These are phyloP conservation scores for Phlyctochytrium planicorne DNA, from an alignment of 192 early-diverging fungal genomes.

Conservation along the genomic window DNA sequence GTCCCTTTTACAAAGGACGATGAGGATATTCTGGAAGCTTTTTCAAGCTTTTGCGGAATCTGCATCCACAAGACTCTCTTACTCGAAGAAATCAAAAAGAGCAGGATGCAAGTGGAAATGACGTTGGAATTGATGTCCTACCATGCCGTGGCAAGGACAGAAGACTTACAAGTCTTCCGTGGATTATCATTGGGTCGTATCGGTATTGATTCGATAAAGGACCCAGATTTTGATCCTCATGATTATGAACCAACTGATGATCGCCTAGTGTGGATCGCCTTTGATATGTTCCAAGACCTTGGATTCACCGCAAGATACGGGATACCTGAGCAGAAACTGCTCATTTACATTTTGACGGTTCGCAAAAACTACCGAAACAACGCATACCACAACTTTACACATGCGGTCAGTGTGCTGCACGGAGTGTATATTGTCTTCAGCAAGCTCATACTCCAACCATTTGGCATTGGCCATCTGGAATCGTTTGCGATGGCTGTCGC, in stretches of 20 bases:
- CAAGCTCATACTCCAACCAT: neutral
- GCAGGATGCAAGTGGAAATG: slow-evolving; percentile 31
- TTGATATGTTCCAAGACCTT: slow-evolving; percentile 39
- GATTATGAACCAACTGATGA: slow-evolving; percentile 29
- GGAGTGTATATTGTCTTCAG: slow-evolving; percentile 28
- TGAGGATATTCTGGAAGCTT: slow-evolving; percentile 33
- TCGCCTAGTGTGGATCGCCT: slow-evolving; percentile 27
- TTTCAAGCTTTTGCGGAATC: slow-evolving; percentile 45
- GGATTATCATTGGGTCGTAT: neutral
- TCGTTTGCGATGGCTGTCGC: slow-evolving; percentile 47
- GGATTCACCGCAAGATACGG: slow-evolving; percentile 22
- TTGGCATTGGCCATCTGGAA: slow-evolving; percentile 31
- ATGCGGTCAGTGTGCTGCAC: slow-evolving; percentile 45
- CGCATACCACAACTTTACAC: slow-evolving; percentile 52
- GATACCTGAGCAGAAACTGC: slow-evolving; percentile 35
- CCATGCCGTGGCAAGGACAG: slow-evolving; percentile 27
- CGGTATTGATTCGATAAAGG: slow-evolving; percentile 11
- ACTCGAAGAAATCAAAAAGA: slow-evolving; percentile 25
- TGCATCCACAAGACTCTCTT: slow-evolving; percentile 40
- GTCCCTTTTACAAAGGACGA: slow-evolving; percentile 29
- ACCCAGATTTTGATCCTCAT: slow-evolving; percentile 33
- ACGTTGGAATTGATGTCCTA: slow-evolving; percentile 47
- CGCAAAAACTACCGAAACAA: slow-evolving; percentile 45
- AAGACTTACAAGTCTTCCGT: slow-evolving; percentile 29
- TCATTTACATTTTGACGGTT: slow-evolving; percentile 40